Conservation (phyloP, 2,329 filamentous ascomycete genomes). For the Nemania sp. region DNA sequence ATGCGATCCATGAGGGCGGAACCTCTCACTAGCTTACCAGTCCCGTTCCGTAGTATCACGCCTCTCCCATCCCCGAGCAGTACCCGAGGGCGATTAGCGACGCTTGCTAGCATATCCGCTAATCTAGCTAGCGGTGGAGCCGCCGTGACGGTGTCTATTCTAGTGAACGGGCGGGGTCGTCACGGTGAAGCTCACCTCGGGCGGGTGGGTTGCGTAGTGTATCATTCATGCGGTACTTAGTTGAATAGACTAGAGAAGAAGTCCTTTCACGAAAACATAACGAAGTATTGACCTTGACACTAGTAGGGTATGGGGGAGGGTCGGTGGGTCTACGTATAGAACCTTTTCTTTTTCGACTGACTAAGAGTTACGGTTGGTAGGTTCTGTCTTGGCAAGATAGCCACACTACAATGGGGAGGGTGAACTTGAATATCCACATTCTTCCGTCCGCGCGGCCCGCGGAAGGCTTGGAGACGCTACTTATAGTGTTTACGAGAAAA, state of each 20-base stretch:
- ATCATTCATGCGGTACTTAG: not conserved
- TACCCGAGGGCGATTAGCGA: no score
- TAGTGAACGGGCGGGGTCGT: not conserved
- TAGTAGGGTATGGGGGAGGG: not conserved
- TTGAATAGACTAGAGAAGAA: not conserved
- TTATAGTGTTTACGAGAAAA: no score
- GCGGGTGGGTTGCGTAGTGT: not conserved
- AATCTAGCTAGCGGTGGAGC: not conserved
- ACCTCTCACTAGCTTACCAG: not conserved
- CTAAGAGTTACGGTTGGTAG: no score
- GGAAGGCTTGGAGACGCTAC: no score
- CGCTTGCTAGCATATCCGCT: not conserved
- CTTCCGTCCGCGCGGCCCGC: no score
- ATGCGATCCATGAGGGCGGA: not conserved
- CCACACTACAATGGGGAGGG: no score
- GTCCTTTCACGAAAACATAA: no score
- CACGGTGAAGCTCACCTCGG: not conserved
- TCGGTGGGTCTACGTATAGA: no score
- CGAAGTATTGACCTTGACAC: not conserved
- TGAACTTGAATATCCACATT: no score
- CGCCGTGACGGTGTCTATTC: not conserved
- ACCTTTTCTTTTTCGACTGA: no score
- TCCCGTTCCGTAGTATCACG: not conserved
- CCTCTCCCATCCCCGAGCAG: not conserved
- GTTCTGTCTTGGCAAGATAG: no score